A percentile compares a stretch with the other conserved stretches of the same genome.
These are phyloP conservation scores for Taiozyma onychis DNA, from an alignment of 1,139 yeast genomes.

Conservation along the genomic window DNA sequence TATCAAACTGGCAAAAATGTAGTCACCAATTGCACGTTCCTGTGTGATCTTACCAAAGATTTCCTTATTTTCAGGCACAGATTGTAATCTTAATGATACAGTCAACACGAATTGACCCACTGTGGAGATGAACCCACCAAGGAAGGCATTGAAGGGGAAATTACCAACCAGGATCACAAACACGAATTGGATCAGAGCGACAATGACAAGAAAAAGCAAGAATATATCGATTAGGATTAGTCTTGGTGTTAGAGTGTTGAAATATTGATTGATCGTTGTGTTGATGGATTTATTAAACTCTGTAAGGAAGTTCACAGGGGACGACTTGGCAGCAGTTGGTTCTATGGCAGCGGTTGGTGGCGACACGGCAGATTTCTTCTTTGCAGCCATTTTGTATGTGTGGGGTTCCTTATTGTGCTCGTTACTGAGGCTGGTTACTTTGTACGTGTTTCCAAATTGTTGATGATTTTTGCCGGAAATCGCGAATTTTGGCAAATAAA, in stretches of 20 bases:
- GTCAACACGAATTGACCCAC: slow-evolving; percentile 95
- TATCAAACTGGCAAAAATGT: slow-evolving; percentile 77
- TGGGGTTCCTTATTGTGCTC: too few relatives aligned
- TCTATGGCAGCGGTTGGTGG: not conserved
- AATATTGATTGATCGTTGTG: slow-evolving; percentile 32
- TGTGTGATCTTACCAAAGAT: slow-evolving; percentile 54
- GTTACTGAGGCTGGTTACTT: too few relatives aligned
- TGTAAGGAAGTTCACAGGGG: slow-evolving; percentile 13
- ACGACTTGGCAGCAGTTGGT: not conserved
- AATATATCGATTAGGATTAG: slow-evolving; percentile 72
- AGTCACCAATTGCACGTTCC: slow-evolving; percentile 86
- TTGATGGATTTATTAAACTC: slow-evolving; percentile 46
- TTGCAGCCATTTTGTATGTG: not conserved
- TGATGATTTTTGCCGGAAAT: too few relatives aligned
- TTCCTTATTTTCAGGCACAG: slow-evolving; percentile 33
- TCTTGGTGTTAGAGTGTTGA: slow-evolving; percentile 27
- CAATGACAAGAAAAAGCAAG: slow-evolving; percentile 62
- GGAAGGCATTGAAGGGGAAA: slow-evolving; percentile 94
- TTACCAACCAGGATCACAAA: slow-evolving; percentile 77
- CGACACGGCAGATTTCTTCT: not conserved
- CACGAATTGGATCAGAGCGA: slow-evolving; percentile 74
- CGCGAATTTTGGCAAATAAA: too few relatives aligned
- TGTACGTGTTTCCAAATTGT: too few relatives aligned
- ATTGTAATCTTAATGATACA: slow-evolving; percentile 73
- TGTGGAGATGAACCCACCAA: slow-evolving; percentile 87